Base-by-base conservation (phyloP, 2,329 filamentous ascomycete species). In the Ophiostoma himal-ulmi region DNA sequence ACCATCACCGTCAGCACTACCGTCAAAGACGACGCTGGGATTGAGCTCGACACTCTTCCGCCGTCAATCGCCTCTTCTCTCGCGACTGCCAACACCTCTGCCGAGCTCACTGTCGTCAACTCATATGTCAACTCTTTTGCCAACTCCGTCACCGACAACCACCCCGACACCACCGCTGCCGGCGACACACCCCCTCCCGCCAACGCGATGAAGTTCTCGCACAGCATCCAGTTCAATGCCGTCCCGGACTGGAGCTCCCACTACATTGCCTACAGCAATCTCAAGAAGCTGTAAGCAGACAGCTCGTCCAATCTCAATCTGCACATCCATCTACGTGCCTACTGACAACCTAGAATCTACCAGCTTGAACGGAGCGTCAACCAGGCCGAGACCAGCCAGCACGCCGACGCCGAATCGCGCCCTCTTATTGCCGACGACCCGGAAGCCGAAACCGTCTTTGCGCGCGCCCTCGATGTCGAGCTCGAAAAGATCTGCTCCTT, bases 211-310 rank as follows among this genome's bases (percentile, higher is more conserved):
- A 98, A 98, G 89, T 99, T 99, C 85, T 98, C 94, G 22, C 95
- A 99, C 80, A 98, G 94, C 81, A 90, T 99, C 76, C 95, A 99
- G 84, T 99, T 99, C 83, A 99, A 99, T 83, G 94, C 95, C 74
- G 95, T 99, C 76, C 95, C 95, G n/a, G 95, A 99, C 81, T 99
- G 95, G 95, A 97, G 93, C 83, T 94, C 90, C 77, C 89, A 98
- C 81, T 99, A 99, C 81, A 96, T 99, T 78, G 92, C 94, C 72
- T 99, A 99, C 81, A 97, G 94, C 82, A 98, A 97, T 78, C 86
- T 99, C 76, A 99, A 99, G 85, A 99, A 99, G 84, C 86, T 97
- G 93, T 96, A 44, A 62, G 73, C 30, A 30, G 30, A 30, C 30
- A 0, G 30, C 30, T 71, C 17, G 0, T 4, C 3, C 4, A 7